These are phyloP conservation scores for Dryas integrifolia DNA, from an alignment of 331 rosid genomes.

Conservation along the genomic window DNA sequence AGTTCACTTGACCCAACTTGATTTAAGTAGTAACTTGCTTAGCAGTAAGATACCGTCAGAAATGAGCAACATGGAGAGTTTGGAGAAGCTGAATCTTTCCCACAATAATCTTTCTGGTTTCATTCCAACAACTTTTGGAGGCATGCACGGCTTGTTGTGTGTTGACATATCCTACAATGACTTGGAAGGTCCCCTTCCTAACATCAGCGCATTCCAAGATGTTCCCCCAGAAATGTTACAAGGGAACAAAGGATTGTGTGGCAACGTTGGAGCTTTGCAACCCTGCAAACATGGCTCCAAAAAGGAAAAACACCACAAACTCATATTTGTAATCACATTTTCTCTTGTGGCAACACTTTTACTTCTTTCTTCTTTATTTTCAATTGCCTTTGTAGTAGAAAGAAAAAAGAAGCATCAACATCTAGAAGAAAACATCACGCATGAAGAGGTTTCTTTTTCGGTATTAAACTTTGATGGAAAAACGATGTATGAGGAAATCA, in stretches of 20 bases:
- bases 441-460: neutral
- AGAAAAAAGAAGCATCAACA: neutral
- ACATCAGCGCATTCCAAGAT: constrained; percentile 1
- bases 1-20: constrained; percentile 13
- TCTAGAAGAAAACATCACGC: neutral
- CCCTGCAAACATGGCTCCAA: constrained; percentile 23
- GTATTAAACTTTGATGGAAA: constrained; percentile 19
- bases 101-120: constrained; percentile 42
- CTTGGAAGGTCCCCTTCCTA: constrained; percentile 29
- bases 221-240: constrained; percentile 23
- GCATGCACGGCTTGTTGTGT: constrained; percentile 3
- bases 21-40: constrained; percentile 28
- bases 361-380: neutral
- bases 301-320: neutral
- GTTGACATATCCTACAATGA: constrained; percentile 36
- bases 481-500: constrained; percentile 16
- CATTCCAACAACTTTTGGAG: constrained; percentile 28
- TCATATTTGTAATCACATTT: neutral
- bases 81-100: constrained; percentile 34
- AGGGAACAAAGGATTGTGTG: constrained; percentile 38
- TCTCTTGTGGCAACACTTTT: constrained; percentile 2
- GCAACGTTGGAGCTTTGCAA: constrained; percentile 13
- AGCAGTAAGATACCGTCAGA: constrained; percentile 30
- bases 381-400: neutral
- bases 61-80: constrained; percentile 12